Base-by-base conservation (phyloP, 306 rosid genomes). In the Vigna trinervia region DNA sequence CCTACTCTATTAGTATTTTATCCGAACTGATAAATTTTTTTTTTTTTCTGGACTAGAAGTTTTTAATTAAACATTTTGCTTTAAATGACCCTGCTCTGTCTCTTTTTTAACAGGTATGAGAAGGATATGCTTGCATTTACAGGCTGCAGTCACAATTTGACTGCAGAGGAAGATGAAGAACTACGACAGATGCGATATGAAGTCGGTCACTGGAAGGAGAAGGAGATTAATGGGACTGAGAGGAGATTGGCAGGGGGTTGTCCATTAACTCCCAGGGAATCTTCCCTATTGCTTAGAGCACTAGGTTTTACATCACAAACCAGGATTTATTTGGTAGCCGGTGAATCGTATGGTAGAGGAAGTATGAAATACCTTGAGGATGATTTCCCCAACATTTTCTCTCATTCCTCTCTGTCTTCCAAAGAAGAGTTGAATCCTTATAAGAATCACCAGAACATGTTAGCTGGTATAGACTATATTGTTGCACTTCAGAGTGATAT, bases 131-230 rank as follows among this genome's bases (percentile, higher is more conserved):
- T 64, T 19, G 70, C 70, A 39, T 64, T 64, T 64, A 64, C 70
- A 9, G 70, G 70, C 28, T 64, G 70, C 51, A 64, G 70, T 9
- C 70, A 64, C 70, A 64, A 64, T 64, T 64, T 64, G 70, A 64
- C 70, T 19, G 70, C 70, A 38, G 70, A 64, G 43, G 51, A 64
- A 64, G 70, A 64, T 39, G 70, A 64, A 39, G 70, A 64, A 19
- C 70, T 64, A 17, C 70, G 70, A 19, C 30, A 64, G 32, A 39
- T 64, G 70, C 70, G 70, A 8, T 2, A 64, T 5, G 51, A 64
- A 38, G 70, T 64, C 19, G 51, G 70, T 17, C 70, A 64, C 51
- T 64, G 70, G 70, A 64, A 64, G 70, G 70, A 64, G 70, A 64
- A 64, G 51, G 70, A 64, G 70, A 64, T 64, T 64, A 64, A 64